Conservation (phyloP, 208 protist genomes). For the Blastocrithidia nonstop region DNA sequence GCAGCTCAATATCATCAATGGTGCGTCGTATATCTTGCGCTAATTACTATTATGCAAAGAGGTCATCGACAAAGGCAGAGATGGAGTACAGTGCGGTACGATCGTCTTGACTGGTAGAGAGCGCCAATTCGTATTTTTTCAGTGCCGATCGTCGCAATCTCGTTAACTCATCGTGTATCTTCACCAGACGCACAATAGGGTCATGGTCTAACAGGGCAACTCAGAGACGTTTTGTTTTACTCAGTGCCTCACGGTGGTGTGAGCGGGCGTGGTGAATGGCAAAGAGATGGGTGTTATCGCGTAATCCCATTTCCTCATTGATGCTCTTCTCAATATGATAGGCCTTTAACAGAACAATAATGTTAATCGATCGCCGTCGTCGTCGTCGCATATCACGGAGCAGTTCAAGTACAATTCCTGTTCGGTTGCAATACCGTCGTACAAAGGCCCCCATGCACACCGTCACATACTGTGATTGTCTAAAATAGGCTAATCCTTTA, state of each 20-base stretch:
- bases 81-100: slow-evolving; percentile 2
- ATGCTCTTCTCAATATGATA: slow-evolving; percentile 5
- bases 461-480: slow-evolving; percentile 7
- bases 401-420: slow-evolving; percentile 5
- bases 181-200: not conserved
- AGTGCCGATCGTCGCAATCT: slow-evolving; percentile 2
- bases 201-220: slow-evolving; percentile 1
- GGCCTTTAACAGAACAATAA: slow-evolving; percentile 5
- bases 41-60: slow-evolving; percentile 4
- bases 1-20: slow-evolving; percentile 9
- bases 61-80: slow-evolving; percentile 8
- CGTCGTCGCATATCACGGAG: slow-evolving; percentile 1
- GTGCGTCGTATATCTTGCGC: slow-evolving; percentile 4
- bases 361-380: slow-evolving; percentile 1
- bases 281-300: slow-evolving; percentile 7
- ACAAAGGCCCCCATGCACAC: slow-evolving; percentile 9
- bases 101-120: slow-evolving; percentile 8
- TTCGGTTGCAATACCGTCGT: slow-evolving; percentile 7
- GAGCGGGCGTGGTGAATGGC: slow-evolving; percentile 8
- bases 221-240: slow-evolving; percentile 8
- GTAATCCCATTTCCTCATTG: slow-evolving; percentile 7
- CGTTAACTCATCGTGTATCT: slow-evolving; percentile 3
- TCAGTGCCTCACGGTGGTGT: slow-evolving; percentile 7
- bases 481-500: slow-evolving; percentile 7
- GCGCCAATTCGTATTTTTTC: slow-evolving; percentile 4